These are phyloP conservation scores for Strobilomyces echinocephalus DNA, from an alignment of 768 basidiomycete genomes.

Conservation along the genomic window DNA sequence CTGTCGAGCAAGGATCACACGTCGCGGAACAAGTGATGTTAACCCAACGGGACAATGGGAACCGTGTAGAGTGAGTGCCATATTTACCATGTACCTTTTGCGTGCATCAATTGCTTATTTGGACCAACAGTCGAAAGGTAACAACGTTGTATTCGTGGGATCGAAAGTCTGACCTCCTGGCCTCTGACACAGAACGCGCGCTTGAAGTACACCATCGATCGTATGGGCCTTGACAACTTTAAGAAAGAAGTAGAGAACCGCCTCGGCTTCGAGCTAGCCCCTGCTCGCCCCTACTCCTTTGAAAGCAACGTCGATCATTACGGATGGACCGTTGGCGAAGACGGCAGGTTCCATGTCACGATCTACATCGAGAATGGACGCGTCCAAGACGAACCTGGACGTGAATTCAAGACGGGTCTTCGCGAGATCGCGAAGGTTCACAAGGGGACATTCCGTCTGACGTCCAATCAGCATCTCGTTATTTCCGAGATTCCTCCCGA, in stretches of 20 bases:
- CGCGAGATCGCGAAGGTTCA: slow-evolving; percentile 91
- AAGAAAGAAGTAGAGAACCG: slow-evolving; percentile 86
- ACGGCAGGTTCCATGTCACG: slow-evolving; percentile 88
- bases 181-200: slow-evolving; percentile 62
- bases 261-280: slow-evolving; percentile 71
- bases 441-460: slow-evolving; percentile 91
- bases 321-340: slow-evolving; percentile 85
- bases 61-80: slow-evolving; percentile 77
- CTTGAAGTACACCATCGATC: slow-evolving; percentile 95
- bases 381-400: slow-evolving; percentile 87
- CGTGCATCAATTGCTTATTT: background rate
- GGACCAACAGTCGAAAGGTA: slow-evolving; percentile 50
- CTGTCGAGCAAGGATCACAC: slow-evolving; percentile 73
- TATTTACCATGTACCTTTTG: background rate
- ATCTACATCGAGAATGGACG: slow-evolving; percentile 97
- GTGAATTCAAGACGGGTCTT: slow-evolving; percentile 89
- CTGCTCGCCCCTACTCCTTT: slow-evolving; percentile 75
- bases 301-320: slow-evolving; percentile 90
- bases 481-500: slow-evolving; percentile 75
- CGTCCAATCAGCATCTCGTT: slow-evolving; percentile 91
- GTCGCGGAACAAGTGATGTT: slow-evolving; percentile 94
- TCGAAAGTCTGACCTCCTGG: slow-evolving; percentile 15
- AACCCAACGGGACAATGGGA: slow-evolving; percentile 92
- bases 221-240: slow-evolving; percentile 86
- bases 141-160: background rate